Percentiles rank a stretch among this genome's conserved stretches.
These are phyloP conservation scores for Fusarium succisae DNA, from an alignment of 2,329 filamentous ascomycete genomes.

Conservation along the genomic window DNA sequence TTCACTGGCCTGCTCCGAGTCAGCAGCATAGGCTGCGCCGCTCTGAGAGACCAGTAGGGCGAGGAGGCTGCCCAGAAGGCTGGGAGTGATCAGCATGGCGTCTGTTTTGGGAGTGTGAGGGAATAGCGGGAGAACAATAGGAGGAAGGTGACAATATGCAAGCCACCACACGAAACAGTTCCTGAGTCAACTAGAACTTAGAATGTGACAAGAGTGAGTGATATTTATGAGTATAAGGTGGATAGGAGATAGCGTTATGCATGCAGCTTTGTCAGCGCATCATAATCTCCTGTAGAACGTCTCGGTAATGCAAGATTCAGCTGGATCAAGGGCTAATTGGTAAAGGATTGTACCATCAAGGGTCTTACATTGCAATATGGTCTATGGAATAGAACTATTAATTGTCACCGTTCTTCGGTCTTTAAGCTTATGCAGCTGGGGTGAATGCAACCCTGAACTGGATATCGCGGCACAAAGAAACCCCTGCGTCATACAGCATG, in stretches of 20 bases:
- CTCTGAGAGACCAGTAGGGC: conserved; percentile 5
- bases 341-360: background rate
- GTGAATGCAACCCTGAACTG: background rate
- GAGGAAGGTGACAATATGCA: background rate
- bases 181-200: background rate
- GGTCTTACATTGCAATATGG: background rate
- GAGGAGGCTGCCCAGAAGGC: conserved; percentile 9
- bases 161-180: background rate
- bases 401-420: background rate
- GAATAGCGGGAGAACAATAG: background rate
- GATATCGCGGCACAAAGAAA: background rate
- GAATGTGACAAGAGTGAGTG: background rate
- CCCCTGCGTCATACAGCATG: background rate
- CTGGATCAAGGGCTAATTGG: background rate
- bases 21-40: conserved; percentile 19
- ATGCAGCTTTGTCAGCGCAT: background rate
- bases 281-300: background rate
- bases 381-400: background rate
- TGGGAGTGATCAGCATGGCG: conserved; percentile 23
- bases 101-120: background rate
- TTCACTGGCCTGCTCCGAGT: background rate
- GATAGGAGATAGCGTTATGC: background rate
- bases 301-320: background rate
- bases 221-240: background rate
- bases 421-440: background rate